Conservation (phyloP, 148 eudicot species). For the Fagopyrum esculentum region DNA sequence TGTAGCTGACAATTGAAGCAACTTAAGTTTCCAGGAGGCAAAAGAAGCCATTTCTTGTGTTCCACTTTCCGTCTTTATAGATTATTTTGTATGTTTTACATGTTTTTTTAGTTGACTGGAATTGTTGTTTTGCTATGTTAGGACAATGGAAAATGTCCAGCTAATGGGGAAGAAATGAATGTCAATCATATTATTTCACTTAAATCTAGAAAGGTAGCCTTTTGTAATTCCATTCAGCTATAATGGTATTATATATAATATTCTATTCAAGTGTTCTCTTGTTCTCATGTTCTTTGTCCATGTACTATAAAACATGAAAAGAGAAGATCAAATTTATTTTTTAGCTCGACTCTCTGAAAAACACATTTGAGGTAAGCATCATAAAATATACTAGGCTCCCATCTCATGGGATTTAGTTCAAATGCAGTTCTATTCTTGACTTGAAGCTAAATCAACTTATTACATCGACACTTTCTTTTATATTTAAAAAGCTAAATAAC, state of each 20-base stretch:
- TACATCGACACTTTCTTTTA: no score
- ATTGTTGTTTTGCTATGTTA: conserved; percentile 6
- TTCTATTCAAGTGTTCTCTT: not conserved
- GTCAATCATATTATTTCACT: conserved; percentile 72
- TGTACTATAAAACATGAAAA: conserved; percentile 48
- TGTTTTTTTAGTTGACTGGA: not conserved
- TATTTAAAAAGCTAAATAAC: no score
- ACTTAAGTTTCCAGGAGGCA: no score
- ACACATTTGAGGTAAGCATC: conserved; percentile 30
- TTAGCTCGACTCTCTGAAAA: conserved; percentile 81
- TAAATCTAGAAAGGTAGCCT: conserved; percentile 75
- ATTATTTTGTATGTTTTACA: not conserved
- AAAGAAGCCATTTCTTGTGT: no score
- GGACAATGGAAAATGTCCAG: conserved; percentile 93
- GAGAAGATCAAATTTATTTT: conserved; percentile 80
- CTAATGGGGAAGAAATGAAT: conserved; percentile 74
- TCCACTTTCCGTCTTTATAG: no score
- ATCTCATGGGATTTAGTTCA: conserved; percentile 15
- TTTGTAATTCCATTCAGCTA: not conserved
- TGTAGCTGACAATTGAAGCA: no score
- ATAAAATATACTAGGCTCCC: no score
- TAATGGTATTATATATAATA: not conserved
- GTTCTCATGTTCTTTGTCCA: no score
- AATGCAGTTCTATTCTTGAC: no score
- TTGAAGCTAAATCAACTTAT: no score